Base-by-base conservation (phyloP, 257 asterid genomes). In the Galeopsis tetrahit region DNA sequence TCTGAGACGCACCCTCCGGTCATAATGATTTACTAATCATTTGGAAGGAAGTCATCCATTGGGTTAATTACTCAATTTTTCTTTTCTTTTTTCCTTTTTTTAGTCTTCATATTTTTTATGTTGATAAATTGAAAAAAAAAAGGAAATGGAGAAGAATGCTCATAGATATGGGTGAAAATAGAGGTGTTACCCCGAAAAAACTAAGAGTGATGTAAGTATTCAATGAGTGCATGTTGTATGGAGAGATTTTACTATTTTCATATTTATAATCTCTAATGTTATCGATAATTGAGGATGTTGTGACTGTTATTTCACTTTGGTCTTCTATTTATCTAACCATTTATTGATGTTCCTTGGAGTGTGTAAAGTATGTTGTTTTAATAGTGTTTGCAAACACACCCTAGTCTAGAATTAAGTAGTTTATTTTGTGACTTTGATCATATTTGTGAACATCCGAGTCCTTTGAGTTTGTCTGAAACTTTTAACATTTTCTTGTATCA, bases 221-320 rank as follows among this genome's bases (percentile, higher is more conserved):
- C 74, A 55, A 59, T 63, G 82, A 67, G 67, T 63, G 70, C 70
- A 28, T 78, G 80, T 70, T 81, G 82, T 70, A 73, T 76, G 78
- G 69, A 71, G 81, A 75, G 76, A 63, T 69, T 71, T 81, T 74
- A 70, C 78, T 75, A 75, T 65, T 70, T 65, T 63, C 70, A 71
- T 75, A 81, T 83, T 78, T 76, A 80, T 70, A 73, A 75, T 53
- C 81, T 49, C 62, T 81, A 64, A 76, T 83, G 82, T 78, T 76
- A 78, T 83, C 62, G 69, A 64, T 81, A 73, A 81, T 75, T 66
- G 78, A 69, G n/a, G 75, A 72, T 66, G 55, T 69, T 78, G 34
- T 55, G 78, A 55, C 72, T 68, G 78, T 38, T 79, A 42, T 51
- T 55, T 43, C 38, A 64, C 51, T 75, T 69, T 59, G 55, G 2